Evolutionary conservation across 1,284 basidiomycete species (phyloP).

Genomic region (Tetrapyrgos nigripes): DNA sequence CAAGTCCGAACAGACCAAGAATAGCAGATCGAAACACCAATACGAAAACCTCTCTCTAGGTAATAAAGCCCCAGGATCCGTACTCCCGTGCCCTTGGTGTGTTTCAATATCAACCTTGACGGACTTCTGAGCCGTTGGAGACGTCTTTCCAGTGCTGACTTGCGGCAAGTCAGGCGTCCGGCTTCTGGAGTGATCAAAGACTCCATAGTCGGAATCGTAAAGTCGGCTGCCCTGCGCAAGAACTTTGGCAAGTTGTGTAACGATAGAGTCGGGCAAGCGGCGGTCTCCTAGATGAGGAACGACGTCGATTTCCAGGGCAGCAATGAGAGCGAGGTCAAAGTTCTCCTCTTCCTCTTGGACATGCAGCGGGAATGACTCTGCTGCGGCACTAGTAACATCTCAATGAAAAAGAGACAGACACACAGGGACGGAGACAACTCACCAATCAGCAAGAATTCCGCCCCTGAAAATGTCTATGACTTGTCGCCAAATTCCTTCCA

Average conservation of each 20-base stretch:
- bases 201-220: slow-evolving; percentile 51
- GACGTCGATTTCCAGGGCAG: slow-evolving; percentile 80
- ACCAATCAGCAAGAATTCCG: slow-evolving; percentile 88
- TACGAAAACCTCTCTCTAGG: slow-evolving; percentile 88
- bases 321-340: slow-evolving; percentile 86
- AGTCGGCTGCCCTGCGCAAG: slow-evolving; percentile 81
- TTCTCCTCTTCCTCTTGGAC: slow-evolving; percentile 83
- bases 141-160: background rate
- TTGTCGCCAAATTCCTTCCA: slow-evolving; percentile 86
- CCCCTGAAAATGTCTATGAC: slow-evolving; percentile 86
- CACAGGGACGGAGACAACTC: slow-evolving; percentile 29
- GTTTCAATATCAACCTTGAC: slow-evolving; percentile 34
- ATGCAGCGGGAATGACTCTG: slow-evolving; percentile 63
- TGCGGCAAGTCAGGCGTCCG: slow-evolving; percentile 13
- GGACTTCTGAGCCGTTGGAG: slow-evolving; percentile 13
- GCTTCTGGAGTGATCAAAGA: slow-evolving; percentile 32
- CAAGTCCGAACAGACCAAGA: slow-evolving; percentile 75
- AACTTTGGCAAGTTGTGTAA: slow-evolving; percentile 73
- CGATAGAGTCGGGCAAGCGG: slow-evolving; percentile 77
- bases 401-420: slow-evolving; percentile 4
- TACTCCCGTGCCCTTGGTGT: slow-evolving; percentile 60
- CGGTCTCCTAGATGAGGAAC: slow-evolving; percentile 75
- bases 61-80: slow-evolving; percentile 59
- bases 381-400: slow-evolving; percentile 49
- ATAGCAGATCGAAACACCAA: slow-evolving; percentile 93